phyloP scores from a whole-genome alignment of 306 rosid genomes.

The Betula pendula region DNA sequence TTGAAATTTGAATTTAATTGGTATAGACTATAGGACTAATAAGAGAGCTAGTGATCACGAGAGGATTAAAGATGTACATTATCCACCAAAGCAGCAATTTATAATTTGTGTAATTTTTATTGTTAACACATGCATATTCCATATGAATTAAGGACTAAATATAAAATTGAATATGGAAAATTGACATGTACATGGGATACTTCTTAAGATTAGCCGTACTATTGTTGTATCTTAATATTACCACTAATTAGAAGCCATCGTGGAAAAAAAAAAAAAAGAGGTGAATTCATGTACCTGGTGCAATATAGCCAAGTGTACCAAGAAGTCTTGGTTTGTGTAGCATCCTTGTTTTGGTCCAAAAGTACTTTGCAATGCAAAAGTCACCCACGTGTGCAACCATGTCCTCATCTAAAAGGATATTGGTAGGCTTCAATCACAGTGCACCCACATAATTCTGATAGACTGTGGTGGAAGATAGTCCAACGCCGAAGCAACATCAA shows the following conservation, averaged over 20 bases:
- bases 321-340: background rate
- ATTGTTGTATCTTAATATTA: no score
- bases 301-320: background rate
- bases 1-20: no score
- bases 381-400: background rate
- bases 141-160: background rate
- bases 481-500: background rate
- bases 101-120: background rate
- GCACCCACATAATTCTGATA: background rate
- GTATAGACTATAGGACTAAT: no score
- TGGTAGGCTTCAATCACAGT: background rate
- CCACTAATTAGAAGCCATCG: background rate
- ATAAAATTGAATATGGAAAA: no score
- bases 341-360: background rate
- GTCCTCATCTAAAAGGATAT: background rate
- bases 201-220: no score
- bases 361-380: background rate
- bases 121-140: no score
- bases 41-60: no score
- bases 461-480: background rate
- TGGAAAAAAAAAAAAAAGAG: no score
- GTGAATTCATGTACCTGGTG: background rate
- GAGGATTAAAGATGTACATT: no score
- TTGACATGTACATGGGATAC: no score
- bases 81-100: background rate